A percentile compares a stretch with the other conserved stretches of the same genome.
Evolutionary conservation across 2,329 filamentous ascomycete genomes (phyloP).

Genomic region (Dichotomopilus funicola): DNA sequence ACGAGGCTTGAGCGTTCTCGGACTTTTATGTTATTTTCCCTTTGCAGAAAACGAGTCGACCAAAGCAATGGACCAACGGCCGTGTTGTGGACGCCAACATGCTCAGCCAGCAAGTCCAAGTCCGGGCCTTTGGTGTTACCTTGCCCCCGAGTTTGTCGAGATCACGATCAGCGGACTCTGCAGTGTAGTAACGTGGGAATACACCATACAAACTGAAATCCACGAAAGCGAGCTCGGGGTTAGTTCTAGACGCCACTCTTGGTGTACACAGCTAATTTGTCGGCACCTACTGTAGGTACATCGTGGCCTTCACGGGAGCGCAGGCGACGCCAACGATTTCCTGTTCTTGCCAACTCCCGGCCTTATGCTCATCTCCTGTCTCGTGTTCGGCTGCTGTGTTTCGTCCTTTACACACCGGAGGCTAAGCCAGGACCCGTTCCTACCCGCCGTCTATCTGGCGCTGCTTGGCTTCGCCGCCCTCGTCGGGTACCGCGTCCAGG

Average conservation of each 20-base stretch:
- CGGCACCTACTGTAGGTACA: slow-evolving; percentile 1
- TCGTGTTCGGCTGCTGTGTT: slow-evolving; percentile 32
- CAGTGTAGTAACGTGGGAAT: slow-evolving; percentile 20
- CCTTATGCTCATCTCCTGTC: slow-evolving; percentile 29
- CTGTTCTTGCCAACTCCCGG: slow-evolving; percentile 28
- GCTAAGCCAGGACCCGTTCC: slow-evolving; percentile 27
- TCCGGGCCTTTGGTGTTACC: slow-evolving; percentile 1
- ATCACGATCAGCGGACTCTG: slow-evolving; percentile 17
- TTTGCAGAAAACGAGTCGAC: neutral
- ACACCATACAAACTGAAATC: slow-evolving; percentile 17
- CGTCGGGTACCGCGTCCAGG: slow-evolving; percentile 23
- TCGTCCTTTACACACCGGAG: slow-evolving; percentile 32
- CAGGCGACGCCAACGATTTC: slow-evolving; percentile 8
- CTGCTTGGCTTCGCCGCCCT: slow-evolving; percentile 22
- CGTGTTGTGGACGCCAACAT: slow-evolving; percentile 11
- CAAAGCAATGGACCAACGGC: slow-evolving; percentile 11
- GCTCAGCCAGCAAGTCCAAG: neutral
- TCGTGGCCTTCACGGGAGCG: neutral
- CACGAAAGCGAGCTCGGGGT: slow-evolving; percentile 3
- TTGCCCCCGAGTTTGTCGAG: slow-evolving; percentile 15
- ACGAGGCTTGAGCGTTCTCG: neutral
- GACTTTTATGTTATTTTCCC: neutral
- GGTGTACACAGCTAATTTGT: slow-evolving; percentile 5
- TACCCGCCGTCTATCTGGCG: slow-evolving; percentile 28
- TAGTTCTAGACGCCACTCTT: slow-evolving; percentile 2